phyloP scores from a whole-genome alignment of 129 eudicot genomes.

The Flaveria linearis region DNA sequence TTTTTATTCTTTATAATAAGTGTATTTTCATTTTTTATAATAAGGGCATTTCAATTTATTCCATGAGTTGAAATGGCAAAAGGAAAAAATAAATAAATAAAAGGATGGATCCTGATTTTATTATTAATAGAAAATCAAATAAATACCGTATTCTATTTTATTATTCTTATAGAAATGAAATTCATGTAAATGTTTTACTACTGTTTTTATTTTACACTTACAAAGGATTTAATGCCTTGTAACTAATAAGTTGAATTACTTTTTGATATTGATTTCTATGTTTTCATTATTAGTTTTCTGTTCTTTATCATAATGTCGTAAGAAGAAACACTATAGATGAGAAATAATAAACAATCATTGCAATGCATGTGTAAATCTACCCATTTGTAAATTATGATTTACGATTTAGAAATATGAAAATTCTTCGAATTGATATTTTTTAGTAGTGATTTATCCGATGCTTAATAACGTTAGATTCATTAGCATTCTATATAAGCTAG shows the following conservation, averaged over 20 bases:
- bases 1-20: too few relatives aligned
- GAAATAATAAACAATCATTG: conserved; percentile 21
- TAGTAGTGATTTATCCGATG: background rate
- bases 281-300: conserved; percentile 8
- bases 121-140: background rate
- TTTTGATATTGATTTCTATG: background rate
- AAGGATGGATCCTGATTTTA: background rate
- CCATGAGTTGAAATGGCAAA: too few relatives aligned
- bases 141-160: background rate
- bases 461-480: background rate
- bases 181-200: background rate
- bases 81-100: background rate
- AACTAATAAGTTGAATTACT: background rate
- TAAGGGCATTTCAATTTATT: too few relatives aligned
- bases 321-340: conserved; percentile 6
- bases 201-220: background rate
- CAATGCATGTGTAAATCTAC: conserved; percentile 23
- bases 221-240: background rate
- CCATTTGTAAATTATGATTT: conserved; percentile 1
- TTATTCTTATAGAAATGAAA: background rate
- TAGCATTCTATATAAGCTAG: too few relatives aligned
- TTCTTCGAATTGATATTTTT: background rate
- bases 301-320: conserved; percentile 8
- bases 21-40: too few relatives aligned
- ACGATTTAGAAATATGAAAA: background rate